These are phyloP conservation scores for Apocynum venetum DNA, from an alignment of 257 asterid species.

Conservation along the genomic window DNA sequence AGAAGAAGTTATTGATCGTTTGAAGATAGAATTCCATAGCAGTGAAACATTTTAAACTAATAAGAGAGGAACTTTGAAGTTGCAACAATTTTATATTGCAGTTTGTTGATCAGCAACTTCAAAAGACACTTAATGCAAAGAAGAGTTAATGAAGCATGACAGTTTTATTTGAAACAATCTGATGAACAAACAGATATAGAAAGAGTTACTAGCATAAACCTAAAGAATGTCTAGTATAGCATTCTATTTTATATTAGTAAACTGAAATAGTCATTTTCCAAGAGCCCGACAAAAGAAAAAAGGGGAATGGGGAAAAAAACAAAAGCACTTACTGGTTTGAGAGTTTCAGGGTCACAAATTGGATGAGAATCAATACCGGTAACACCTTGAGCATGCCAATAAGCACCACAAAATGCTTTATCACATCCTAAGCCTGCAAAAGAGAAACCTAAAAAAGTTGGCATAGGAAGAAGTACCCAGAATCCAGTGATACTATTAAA, in stretches of 20 bases:
- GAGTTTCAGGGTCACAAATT: slow-evolving; percentile 60
- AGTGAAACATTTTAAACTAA: too few species aligned
- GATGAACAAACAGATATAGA: too few species aligned
- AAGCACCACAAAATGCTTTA: slow-evolving; percentile 95
- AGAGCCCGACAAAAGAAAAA: background rate
- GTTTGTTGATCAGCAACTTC: too few species aligned
- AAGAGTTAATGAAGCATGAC: too few species aligned
- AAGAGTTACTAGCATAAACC: background rate
- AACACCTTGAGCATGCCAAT: slow-evolving; percentile 80
- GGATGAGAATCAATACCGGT: slow-evolving; percentile 41
- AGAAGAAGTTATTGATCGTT: too few species aligned
- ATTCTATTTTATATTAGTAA: background rate
- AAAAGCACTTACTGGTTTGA: slow-evolving; percentile 58
- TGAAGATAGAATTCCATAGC: too few species aligned
- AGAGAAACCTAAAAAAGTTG: slow-evolving; percentile 7
- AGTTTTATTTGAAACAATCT: too few species aligned
- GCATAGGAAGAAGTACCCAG: background rate
- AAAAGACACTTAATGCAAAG: too few species aligned
- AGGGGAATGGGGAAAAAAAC: background rate
- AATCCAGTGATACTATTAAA: background rate
- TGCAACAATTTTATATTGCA: too few species aligned
- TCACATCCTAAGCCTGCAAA: slow-evolving; percentile 92
- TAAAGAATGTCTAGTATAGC: background rate
- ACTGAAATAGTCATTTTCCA: background rate
- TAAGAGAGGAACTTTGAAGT: too few species aligned